Base-by-base conservation (phyloP, 2,329 filamentous ascomycete genomes). In the Cladosporium velox region DNA sequence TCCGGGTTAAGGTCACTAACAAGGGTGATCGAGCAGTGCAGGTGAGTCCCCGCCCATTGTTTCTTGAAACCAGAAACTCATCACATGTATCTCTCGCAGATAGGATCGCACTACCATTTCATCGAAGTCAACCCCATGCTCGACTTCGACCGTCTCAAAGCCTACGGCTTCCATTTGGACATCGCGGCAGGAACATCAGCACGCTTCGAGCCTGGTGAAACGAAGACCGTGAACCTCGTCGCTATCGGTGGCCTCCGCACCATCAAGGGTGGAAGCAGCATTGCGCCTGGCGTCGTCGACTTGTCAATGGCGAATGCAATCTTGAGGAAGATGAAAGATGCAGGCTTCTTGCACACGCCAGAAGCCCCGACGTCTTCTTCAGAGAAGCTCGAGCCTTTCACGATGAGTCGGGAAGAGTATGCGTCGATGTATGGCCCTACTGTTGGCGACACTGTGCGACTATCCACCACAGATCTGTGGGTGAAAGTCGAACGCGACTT, bases 51-150 rank as follows among this genome's bases (percentile, higher is more conserved):
- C 18, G 12, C 18, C 24, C 15, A 7, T 18, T 12, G 6, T 52
- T 28, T 52, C 24, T 8, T 11, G 28, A 14, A 26, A 10, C 7
- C 12, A 21, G 2, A 57, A 21, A 28, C 26, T 32, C 32, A 38
- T 44, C 28, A 8, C 28, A n/a, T 8, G 30, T 10, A 24, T 10
- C 12, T 7, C 7, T 7, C 26, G 14, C 72, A 88, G 86, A 83
- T 90, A 68, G 93, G 93, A 49, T 96, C 91, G 32, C 93, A 97
- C 79, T 97, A 96, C 78, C 93, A 96, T 79, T 95, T 97, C 77
- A 88, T 96, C 74, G 93, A 97, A 81, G 90, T 88, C 21, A 97
- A 97, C 78, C 91, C 92, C 0, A 87, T 91, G 76, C 85, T 97
- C 49, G 86, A 90, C 67, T 97, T 97, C 77, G 93, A 97, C 78